These are phyloP conservation scores for Polyrhizophydium stewartii DNA, from an alignment of 371 early-diverging fungal genomes.

Conservation along the genomic window DNA sequence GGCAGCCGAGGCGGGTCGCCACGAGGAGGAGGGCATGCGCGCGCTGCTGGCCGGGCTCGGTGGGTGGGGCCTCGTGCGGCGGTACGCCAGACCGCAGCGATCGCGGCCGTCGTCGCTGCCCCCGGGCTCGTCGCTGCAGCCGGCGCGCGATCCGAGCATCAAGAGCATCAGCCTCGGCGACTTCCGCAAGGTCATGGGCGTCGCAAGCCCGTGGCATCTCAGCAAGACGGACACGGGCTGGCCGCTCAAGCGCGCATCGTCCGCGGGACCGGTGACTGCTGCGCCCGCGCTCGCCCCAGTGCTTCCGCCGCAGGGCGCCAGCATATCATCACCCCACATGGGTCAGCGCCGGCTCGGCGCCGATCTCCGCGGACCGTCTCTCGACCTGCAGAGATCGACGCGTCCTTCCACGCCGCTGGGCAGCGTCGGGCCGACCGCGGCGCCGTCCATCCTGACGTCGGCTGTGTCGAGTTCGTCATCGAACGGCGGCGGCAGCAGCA, in stretches of 20 bases:
- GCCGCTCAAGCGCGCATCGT: no score
- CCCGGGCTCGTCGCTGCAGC: background rate
- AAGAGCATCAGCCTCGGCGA: constrained; percentile 22
- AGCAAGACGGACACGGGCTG: no score
- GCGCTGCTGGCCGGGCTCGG: constrained; percentile 23
- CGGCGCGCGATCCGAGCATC: background rate
- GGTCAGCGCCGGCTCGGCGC: no score
- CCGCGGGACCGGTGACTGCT: no score
- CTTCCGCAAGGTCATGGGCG: constrained; percentile 25
- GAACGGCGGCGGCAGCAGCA: no score
- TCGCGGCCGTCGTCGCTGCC: background rate
- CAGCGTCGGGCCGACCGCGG: constrained; percentile 1
- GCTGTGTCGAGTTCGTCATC: no score
- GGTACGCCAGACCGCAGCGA: background rate
- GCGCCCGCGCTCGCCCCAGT: no score
- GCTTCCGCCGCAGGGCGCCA: no score
- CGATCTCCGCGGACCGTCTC: no score
- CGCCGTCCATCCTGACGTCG: constrained; percentile 21
- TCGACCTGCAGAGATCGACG: no score
- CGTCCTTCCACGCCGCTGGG: no score
- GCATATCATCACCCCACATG: no score
- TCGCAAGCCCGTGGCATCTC: constrained; percentile 19
- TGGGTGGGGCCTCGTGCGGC: constrained; percentile 41
- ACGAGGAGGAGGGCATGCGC: constrained; percentile 35
- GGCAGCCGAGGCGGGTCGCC: constrained; percentile 9